These are phyloP conservation scores for Chytriomyces hyalinus DNA, from an alignment of 192 early-diverging fungal species.

Conservation along the genomic window DNA sequence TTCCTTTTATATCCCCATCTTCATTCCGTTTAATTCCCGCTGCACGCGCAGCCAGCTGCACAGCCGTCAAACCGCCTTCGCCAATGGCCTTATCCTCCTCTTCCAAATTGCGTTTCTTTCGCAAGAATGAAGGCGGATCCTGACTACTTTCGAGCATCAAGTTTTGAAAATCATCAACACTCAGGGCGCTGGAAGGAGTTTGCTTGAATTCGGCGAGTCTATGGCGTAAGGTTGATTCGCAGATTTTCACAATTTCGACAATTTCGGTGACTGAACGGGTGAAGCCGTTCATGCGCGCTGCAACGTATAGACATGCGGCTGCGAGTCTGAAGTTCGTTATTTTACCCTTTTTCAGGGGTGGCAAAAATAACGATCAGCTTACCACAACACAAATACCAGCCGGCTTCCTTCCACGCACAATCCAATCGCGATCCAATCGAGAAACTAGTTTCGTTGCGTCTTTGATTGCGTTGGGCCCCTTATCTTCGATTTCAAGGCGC, in stretches of 20 bases:
- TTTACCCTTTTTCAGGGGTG: background rate
- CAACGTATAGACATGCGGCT: slow-evolving; percentile 70
- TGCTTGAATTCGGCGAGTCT: slow-evolving; percentile 81
- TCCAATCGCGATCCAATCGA: slow-evolving; percentile 96
- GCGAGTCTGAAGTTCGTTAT: background rate
- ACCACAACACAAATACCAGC: slow-evolving; percentile 96
- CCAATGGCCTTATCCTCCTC: background rate
- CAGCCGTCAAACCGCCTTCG: slow-evolving; percentile 44
- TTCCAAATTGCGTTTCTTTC: slow-evolving; percentile 29
- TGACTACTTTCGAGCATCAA: slow-evolving; percentile 81
- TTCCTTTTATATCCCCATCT: background rate
- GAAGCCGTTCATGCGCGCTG: slow-evolving; percentile 91
- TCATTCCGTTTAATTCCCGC: slow-evolving; percentile 18
- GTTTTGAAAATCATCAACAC: slow-evolving; percentile 79
- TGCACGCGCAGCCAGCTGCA: slow-evolving; percentile 13
- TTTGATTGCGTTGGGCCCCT: slow-evolving; percentile 73
- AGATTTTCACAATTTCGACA: slow-evolving; percentile 87
- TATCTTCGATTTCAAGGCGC: slow-evolving; percentile 88
- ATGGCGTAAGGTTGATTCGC: slow-evolving; percentile 80
- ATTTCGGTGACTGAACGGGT: slow-evolving; percentile 82
- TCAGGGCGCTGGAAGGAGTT: slow-evolving; percentile 77
- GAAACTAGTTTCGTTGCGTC: slow-evolving; percentile 83
- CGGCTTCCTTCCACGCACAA: slow-evolving; percentile 84
- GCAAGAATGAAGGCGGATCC: slow-evolving; percentile 85
- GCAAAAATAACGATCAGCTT: background rate